Base-by-base conservation (phyloP, 2,329 filamentous ascomycete genomes). In the Fusarium anguioides region DNA sequence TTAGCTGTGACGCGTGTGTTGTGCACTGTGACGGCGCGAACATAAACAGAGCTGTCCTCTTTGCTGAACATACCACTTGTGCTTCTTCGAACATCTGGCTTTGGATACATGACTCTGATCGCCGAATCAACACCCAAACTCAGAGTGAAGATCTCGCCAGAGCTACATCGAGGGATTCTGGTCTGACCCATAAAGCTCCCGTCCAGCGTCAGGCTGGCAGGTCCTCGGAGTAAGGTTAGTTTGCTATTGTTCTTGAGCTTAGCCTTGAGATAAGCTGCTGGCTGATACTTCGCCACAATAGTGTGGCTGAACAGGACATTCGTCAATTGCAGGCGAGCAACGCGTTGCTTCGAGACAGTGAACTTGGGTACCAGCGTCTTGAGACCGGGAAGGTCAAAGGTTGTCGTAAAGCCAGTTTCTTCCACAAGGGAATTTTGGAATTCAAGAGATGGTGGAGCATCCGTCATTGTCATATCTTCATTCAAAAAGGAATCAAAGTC, bases 151-250 rank as follows among this genome's bases (percentile, higher is more conserved):
- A 73, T 68, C 49, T 87, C 85, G 35, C 86, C 85, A 0, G 86
- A 78, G 42, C 81, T 83, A 72, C 86, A 88, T 27, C 83, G 82
- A 3, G 87, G 85, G 31, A 90, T 78, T 1, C 73, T 78, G 3
- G 83, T 82, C 54, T 85, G 85, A 5, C 88, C 87, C 53, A 90
- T 78, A 75, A 90, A 90, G 10, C 81, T 82, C 5, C 86, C 86
- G 71, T 91, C 88, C n/a, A 90, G 82, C 1, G 86, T 89, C 9
- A 90, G 78, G 7, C 87, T 86, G 0, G 82, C 81, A 2, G 81
- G 81, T 6, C 87, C 87, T 47, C 79, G 79, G 20, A 89, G 82
- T 8, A 90, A 79, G 0, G 86, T 85, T 40, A 88, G 79, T 63
- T 81, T 82, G 71, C 83, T 86, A 17, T 75, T 78, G 74, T 90